A percentile compares a stretch with the other conserved stretches of the same genome.
Evolutionary conservation across 345 rosid species (phyloP).

Genomic region (Eutrema yunnanense): DNA sequence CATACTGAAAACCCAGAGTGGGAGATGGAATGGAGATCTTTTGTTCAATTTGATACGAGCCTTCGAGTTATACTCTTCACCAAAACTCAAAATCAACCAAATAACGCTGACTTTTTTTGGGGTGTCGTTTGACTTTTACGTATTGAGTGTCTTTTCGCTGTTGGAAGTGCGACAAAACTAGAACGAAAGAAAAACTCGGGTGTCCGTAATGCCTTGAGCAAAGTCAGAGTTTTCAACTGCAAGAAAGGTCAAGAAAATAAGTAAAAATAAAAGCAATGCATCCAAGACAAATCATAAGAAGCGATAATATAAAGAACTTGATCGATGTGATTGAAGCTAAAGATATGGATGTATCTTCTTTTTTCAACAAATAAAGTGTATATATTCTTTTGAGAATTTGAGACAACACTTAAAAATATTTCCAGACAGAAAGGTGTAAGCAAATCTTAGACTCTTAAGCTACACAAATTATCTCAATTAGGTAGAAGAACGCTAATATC

Average conservation of each 20-base stretch:
- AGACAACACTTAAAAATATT: constrained; percentile 16
- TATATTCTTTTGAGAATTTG: not conserved
- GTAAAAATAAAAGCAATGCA: not conserved
- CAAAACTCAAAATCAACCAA: constrained; percentile 25
- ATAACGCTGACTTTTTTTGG: constrained; percentile 12
- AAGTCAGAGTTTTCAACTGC: constrained; percentile 33
- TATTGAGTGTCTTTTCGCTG: not conserved
- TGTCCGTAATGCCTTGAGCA: constrained; percentile 20
- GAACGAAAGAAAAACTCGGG: constrained; percentile 9
- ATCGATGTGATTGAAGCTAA: constrained; percentile 3
- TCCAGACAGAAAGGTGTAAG: constrained; percentile 22
- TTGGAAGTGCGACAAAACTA: constrained; percentile 4
- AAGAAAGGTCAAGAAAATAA: constrained; percentile 13
- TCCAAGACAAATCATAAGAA: not conserved
- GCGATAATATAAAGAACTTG: not conserved
- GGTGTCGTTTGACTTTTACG: constrained; percentile 1
- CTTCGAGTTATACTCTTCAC: constrained; percentile 6
- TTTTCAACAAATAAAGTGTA: not conserved
- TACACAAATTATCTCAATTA: not conserved
- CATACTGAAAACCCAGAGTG: not conserved
- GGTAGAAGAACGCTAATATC: constrained; percentile 2
- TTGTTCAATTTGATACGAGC: constrained; percentile 9
- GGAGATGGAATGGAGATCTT: constrained; percentile 3
- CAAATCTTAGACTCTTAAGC: constrained; percentile 21
- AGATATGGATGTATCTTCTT: not conserved